Percentiles rank a stretch among this genome's conserved stretches.
These are phyloP conservation scores for Rubia yunnanensis DNA, from an alignment of 257 asterid species.

Conservation along the genomic window DNA sequence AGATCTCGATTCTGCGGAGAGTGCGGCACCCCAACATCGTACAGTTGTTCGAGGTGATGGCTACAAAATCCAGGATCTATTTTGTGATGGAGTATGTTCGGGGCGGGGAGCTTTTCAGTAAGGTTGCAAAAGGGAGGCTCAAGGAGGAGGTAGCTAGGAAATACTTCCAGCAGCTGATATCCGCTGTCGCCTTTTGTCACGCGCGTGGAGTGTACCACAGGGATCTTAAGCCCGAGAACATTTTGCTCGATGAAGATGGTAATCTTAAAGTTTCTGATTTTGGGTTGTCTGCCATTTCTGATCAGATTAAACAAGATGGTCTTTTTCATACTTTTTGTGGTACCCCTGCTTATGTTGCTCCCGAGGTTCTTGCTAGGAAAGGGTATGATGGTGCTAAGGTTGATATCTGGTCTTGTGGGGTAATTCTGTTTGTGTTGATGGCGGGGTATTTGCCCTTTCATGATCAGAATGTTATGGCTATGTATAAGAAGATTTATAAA, in stretches of 20 bases:
- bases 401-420: constrained; percentile 96
- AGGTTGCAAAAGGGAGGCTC: constrained; percentile 88
- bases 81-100: constrained; percentile 85
- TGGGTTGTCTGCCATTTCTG: constrained; percentile 80
- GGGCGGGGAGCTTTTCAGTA: constrained; percentile 86
- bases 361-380: constrained; percentile 78
- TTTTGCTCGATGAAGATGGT: constrained; percentile 73
- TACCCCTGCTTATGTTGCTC: constrained; percentile 94
- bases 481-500: constrained; percentile 87
- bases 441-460: constrained; percentile 90
- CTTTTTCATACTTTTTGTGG: constrained; percentile 89
- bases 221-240: constrained; percentile 83
- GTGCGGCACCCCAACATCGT: constrained; percentile 95
- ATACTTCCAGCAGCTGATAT: constrained; percentile 73
- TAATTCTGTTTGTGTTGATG: constrained; percentile 77
- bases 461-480: constrained; percentile 78
- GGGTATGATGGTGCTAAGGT: constrained; percentile 91
- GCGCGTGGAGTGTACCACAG: constrained; percentile 93
- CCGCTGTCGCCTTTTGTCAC: constrained; percentile 88
- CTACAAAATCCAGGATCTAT: constrained; percentile 72
- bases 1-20: constrained; percentile 82
- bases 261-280: constrained; percentile 86
- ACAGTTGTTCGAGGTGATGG: constrained; percentile 89
- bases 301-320: constrained; percentile 87
- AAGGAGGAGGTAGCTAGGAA: constrained; percentile 74